Base-by-base conservation (phyloP, 164 flowering plant genomes). In the Aristolochia fimbriata region DNA sequence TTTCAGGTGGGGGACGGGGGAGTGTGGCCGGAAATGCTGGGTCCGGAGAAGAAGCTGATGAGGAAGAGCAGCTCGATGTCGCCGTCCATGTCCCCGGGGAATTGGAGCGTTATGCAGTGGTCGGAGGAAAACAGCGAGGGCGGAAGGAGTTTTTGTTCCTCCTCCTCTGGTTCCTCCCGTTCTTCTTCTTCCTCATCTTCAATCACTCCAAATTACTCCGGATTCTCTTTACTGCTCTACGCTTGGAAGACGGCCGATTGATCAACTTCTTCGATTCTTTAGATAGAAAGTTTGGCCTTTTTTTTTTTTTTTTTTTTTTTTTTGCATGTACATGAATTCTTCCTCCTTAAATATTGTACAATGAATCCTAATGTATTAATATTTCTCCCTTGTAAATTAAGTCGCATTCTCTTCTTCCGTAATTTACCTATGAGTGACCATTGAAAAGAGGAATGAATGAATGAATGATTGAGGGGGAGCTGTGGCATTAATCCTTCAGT, bases 51-150 rank as follows among this genome's bases (percentile, higher is more conserved):
- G 78, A 78, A 71, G 65, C 57, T 86, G 69, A 76, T 86, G 83
- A 82, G 74, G 77, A 83, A 80, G 68, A 83, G 78, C 64, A 55
- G 68, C 55, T 68, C 82, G 4, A 24, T 49, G 6, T 46, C 71
- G 13, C 16, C 62, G 62, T 67, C 83, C 15, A 73, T 75, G 15
- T 69, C 88, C 15, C 74, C 81, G 37, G 83, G 86, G 37, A 76
- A 75, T 61, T 79, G 87, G 16, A 82, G 87, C 65, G 86, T 83
- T 54, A 50, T 82, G 76, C 87, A 83, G 49, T 83, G 88, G 88
- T 83, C 87, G n/a, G 88, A 82, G 68, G 93, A 80, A 76, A 78
- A 80, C 51, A 83, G 86, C 64, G 87, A 82, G 41, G 76, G 83
- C 14, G 80, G 90, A 15, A 70, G 87, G 51, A 82, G 85, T 51